Conservation (phyloP, 1,284 basidiomycete genomes). For the Ceratorhiza oryzae-sativae region DNA sequence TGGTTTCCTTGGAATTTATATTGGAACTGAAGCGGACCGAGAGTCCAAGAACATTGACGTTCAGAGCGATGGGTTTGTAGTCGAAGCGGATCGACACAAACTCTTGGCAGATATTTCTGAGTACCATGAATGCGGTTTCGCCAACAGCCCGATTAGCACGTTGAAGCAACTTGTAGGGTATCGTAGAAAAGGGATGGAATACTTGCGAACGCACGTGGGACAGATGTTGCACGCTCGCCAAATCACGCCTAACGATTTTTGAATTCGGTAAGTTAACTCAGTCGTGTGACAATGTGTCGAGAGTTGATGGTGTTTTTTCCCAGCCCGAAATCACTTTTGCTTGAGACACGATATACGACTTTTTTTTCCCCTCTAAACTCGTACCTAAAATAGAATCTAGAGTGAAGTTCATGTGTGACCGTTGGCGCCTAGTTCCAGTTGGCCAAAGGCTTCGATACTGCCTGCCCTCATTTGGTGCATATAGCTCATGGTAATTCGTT, state of each 20-base stretch:
- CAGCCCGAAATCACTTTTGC: too few relatives aligned
- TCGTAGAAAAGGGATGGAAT: constrained; percentile 22
- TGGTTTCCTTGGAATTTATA: constrained; percentile 52
- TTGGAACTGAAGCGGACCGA: neutral
- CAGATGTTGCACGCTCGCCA: constrained; percentile 5
- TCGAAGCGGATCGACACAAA: neutral
- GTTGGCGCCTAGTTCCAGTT: too few relatives aligned
- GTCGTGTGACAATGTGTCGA: neutral
- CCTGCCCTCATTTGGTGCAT: too few relatives aligned
- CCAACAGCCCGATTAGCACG: neutral
- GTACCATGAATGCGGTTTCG: constrained; percentile 1
- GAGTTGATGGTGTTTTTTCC: neutral
- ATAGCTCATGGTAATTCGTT: too few relatives aligned
- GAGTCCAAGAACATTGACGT: neutral
- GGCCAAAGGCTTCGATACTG: too few relatives aligned
- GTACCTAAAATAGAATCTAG: too few relatives aligned
- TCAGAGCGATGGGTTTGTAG: constrained; percentile 22
- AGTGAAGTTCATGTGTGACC: too few relatives aligned
- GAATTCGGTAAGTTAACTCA: neutral
- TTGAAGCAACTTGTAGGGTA: constrained; percentile 1
- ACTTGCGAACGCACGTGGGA: constrained; percentile 5
- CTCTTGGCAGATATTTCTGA: neutral
- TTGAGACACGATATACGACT: too few relatives aligned
- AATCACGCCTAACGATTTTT: constrained; percentile 1
- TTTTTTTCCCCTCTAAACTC: too few relatives aligned